Percentiles rank a stretch among this genome's conserved stretches.
Conservation (phyloP, 2,329 filamentous ascomycete species). For the Pseudopyricularia javanii region DNA sequence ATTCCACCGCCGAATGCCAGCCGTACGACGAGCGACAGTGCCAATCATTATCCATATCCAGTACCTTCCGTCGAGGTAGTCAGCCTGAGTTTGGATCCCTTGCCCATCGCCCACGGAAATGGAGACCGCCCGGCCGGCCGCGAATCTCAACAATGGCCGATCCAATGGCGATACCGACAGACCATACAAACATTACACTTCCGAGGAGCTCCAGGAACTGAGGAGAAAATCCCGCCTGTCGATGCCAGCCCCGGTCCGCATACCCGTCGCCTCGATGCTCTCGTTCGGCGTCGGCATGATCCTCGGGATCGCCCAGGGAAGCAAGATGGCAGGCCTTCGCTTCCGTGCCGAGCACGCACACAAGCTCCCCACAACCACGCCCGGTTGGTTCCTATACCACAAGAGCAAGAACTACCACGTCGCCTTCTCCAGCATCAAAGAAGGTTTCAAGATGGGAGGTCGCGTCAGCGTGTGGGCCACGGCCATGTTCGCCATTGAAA, state of each 20-base stretch:
- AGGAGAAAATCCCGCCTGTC: slow-evolving; percentile 38
- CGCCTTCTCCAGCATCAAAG: slow-evolving; percentile 63
- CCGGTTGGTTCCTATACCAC: slow-evolving; percentile 97
- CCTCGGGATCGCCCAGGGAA: slow-evolving; percentile 62
- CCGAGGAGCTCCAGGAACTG: slow-evolving; percentile 18
- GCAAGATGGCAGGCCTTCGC: slow-evolving; percentile 60
- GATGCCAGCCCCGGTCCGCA: slow-evolving; percentile 50
- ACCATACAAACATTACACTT: slow-evolving; percentile 2
- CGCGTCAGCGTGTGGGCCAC: slow-evolving; percentile 62
- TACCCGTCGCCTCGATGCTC: slow-evolving; percentile 50
- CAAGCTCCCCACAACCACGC: slow-evolving; percentile 68
- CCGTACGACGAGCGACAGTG: no score
- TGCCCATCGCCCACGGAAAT: background rate
- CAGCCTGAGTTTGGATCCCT: no score
- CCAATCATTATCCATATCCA: no score
- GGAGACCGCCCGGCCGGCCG: background rate
- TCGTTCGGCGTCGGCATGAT: slow-evolving; percentile 58
- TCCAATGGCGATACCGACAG: background rate
- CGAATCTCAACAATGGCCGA: background rate
- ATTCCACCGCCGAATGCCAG: no score
- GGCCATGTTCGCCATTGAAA: slow-evolving; percentile 71
- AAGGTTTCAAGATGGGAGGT: slow-evolving; percentile 64
- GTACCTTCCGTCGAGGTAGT: no score
- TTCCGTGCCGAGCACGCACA: slow-evolving; percentile 97
- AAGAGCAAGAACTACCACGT: slow-evolving; percentile 93